A percentile compares a stretch with the other conserved stretches of the same genome.
phyloP scores from a whole-genome alignment of 2,329 filamentous ascomycete species.

The Penicillium palitans region DNA sequence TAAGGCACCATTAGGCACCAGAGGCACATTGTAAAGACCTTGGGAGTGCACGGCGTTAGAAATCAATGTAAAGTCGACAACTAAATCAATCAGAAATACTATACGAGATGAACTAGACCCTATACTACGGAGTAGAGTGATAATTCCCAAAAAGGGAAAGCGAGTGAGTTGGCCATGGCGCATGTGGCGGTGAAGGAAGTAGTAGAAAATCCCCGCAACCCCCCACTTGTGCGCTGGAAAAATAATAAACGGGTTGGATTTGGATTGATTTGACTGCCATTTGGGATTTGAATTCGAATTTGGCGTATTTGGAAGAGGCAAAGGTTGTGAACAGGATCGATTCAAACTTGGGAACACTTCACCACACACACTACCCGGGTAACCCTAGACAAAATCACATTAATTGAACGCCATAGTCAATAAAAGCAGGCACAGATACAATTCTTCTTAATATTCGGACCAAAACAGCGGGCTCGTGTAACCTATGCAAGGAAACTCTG shows the following conservation, averaged over 20 bases:
- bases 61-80: background rate
- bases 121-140: background rate
- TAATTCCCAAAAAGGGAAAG: constrained; percentile 19
- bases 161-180: constrained; percentile 27
- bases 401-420: background rate
- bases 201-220: constrained; percentile 22
- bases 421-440: background rate
- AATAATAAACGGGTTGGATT: background rate
- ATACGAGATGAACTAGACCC: background rate
- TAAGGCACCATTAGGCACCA: background rate
- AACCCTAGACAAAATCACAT: background rate
- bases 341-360: background rate
- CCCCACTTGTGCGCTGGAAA: constrained; percentile 20
- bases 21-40: background rate
- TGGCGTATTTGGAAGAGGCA: background rate
- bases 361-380: background rate
- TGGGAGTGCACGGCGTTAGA: background rate
- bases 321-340: background rate
- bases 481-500: constrained; percentile 14
- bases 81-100: background rate
- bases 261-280: background rate
- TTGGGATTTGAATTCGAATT: background rate
- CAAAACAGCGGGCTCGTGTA: constrained; percentile 18
- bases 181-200: constrained; percentile 29
- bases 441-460: constrained; percentile 8